These are phyloP conservation scores for Trichoderma citrinoviride DNA, from an alignment of 2,329 filamentous ascomycete genomes.

Conservation along the genomic window DNA sequence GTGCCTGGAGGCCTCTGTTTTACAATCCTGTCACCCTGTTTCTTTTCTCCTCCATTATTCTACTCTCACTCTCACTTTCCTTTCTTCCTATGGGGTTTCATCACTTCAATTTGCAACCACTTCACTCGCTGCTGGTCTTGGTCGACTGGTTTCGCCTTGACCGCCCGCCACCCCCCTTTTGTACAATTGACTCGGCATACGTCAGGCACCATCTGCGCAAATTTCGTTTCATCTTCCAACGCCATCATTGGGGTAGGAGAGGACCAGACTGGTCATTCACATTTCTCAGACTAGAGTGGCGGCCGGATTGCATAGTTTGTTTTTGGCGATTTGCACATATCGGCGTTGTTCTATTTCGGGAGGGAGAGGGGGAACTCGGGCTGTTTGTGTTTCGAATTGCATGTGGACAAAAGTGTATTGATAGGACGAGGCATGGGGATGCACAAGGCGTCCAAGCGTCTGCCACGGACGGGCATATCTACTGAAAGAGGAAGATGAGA, in stretches of 20 bases:
- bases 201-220: conserved; percentile 5
- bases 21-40: not conserved
- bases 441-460: not conserved
- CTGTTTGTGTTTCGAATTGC: not conserved
- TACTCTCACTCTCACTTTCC: not conserved
- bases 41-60: not conserved
- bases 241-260: conserved; percentile 4
- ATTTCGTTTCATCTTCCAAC: not conserved
- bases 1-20: not conserved
- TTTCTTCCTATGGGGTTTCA: not conserved
- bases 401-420: conserved; percentile 16
- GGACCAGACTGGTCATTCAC: conserved; percentile 9
- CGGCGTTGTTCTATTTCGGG: conserved; percentile 4
- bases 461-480: not conserved
- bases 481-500: not conserved
- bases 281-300: conserved; percentile 14
- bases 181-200: conserved; percentile 7
- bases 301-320: conserved; percentile 2
- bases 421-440: conserved; percentile 10
- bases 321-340: not conserved
- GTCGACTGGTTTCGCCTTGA: conserved; percentile 9
- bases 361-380: not conserved
- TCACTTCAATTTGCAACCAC: not conserved
- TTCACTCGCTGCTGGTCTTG: not conserved
- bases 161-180: not conserved